A percentile compares a stretch with the other conserved stretches of the same genome.
Conservation (phyloP, 139 green algal genomes). For the Micractinium sp. region DNA sequence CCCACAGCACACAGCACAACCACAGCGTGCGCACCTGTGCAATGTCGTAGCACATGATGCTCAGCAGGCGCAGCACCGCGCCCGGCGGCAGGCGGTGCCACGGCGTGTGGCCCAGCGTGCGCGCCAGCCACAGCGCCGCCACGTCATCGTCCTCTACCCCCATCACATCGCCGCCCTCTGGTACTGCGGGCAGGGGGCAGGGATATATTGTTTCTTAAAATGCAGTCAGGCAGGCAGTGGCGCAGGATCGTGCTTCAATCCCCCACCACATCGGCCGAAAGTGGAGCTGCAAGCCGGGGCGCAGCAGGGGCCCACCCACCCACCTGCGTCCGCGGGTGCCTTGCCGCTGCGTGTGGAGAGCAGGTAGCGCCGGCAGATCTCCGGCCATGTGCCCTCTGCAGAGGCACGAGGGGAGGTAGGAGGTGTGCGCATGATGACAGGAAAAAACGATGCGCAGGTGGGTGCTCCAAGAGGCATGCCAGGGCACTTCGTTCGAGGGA, state of each 20-base stretch:
- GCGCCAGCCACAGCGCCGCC: slow-evolving; percentile 33
- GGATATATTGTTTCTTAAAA: neutral
- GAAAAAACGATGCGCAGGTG: too few relatives aligned
- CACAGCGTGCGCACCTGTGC: slow-evolving; percentile 13
- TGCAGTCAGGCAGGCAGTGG: too few relatives aligned
- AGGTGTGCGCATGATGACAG: too few relatives aligned
- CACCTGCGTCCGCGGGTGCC: neutral
- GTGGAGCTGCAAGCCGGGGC: neutral
- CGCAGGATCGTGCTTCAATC: too few relatives aligned
- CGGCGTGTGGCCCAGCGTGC: slow-evolving; percentile 26
- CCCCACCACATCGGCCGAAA: neutral
- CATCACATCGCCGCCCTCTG: slow-evolving; percentile 2
- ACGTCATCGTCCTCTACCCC: slow-evolving; percentile 42
- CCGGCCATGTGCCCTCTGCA: slow-evolving; percentile 55
- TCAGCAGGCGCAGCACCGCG: slow-evolving; percentile 55
- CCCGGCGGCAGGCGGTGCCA: slow-evolving; percentile 41
- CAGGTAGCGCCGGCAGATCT: slow-evolving; percentile 64
- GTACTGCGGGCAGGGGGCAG: neutral
- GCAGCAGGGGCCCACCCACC: neutral
- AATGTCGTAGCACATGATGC: slow-evolving; percentile 61
- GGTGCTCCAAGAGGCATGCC: too few relatives aligned
- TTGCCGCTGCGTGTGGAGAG: slow-evolving; percentile 41
- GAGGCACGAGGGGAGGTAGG: neutral
- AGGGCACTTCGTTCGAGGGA: too few relatives aligned
- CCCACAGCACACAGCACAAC: neutral